phyloP scores from a whole-genome alignment of 164 flowering plant genomes.

The Piper longum region DNA sequence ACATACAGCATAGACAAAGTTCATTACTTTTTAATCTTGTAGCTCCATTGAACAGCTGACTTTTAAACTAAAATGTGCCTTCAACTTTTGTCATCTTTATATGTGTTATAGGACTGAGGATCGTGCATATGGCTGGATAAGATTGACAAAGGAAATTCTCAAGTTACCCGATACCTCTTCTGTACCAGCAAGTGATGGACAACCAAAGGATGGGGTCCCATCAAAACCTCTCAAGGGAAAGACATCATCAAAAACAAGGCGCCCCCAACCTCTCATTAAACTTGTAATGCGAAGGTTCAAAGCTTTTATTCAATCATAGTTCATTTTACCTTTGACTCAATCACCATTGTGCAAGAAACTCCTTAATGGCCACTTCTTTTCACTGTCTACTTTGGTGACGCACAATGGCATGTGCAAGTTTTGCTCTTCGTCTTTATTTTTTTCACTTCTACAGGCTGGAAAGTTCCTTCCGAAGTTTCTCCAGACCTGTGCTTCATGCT shows the following conservation, averaged over 20 bases:
- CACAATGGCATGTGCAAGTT: background rate
- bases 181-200: constrained; percentile 44
- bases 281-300: constrained; percentile 94
- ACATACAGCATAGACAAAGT: background rate
- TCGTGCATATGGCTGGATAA: constrained; percentile 96
- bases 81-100: background rate
- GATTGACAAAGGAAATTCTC: constrained; percentile 85
- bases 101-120: constrained; percentile 64
- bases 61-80: background rate
- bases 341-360: background rate
- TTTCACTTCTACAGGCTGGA: constrained; percentile 48
- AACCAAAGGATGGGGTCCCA: constrained; percentile 43
- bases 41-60: background rate
- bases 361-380: background rate
- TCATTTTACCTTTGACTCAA: background rate
- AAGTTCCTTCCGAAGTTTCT: constrained; percentile 95
- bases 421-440: background rate
- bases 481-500: constrained; percentile 97
- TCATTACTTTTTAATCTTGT: background rate
- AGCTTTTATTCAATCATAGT: background rate
- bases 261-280: constrained; percentile 94
- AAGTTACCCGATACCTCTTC: constrained; percentile 92
- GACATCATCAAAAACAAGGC: constrained; percentile 60
- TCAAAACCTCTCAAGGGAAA: constrained; percentile 64
- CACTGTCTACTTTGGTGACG: background rate